Percentiles rank a stretch among this genome's conserved stretches.
Conservation (phyloP, 805 yeast genomes). For the Debaryomyces prosopidis region DNA sequence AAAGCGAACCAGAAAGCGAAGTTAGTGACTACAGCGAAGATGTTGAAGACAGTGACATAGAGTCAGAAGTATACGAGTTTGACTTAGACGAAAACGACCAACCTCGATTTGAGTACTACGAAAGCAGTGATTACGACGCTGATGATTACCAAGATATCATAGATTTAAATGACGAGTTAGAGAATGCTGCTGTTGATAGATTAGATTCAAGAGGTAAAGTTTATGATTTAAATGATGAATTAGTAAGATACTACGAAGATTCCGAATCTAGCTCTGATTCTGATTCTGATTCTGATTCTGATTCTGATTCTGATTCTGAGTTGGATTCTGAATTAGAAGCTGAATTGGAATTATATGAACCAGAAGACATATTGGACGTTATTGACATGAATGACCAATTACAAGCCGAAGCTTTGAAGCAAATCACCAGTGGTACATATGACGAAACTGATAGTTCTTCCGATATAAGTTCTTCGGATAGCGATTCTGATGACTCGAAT, state of each 20-base stretch:
- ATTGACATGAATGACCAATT: constrained; percentile 41
- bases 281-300: constrained; percentile 17
- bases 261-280: constrained; percentile 20
- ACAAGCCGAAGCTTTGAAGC: constrained; percentile 33
- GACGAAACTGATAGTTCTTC: not conserved
- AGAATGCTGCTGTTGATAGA: constrained; percentile 26
- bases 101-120: constrained; percentile 8
- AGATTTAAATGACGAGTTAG: constrained; percentile 39
- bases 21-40: constrained; percentile 9
- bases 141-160: constrained; percentile 15
- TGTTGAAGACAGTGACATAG: constrained; percentile 8
- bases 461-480: constrained; percentile 8
- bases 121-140: constrained; percentile 10
- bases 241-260: constrained; percentile 26
- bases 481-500: constrained; percentile 15
- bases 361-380: constrained; percentile 32
- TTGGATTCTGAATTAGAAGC: constrained; percentile 10
- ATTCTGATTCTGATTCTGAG: constrained; percentile 8
- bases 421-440: constrained; percentile 7
- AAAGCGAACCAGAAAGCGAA: constrained; percentile 11
- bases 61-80: constrained; percentile 29
- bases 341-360: constrained; percentile 20
- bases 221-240: constrained; percentile 30
- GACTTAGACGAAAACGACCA: constrained; percentile 20
- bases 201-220: constrained; percentile 25